Conservation (phyloP, 352 stramenopile species). For the Globisporangium middletonii region DNA sequence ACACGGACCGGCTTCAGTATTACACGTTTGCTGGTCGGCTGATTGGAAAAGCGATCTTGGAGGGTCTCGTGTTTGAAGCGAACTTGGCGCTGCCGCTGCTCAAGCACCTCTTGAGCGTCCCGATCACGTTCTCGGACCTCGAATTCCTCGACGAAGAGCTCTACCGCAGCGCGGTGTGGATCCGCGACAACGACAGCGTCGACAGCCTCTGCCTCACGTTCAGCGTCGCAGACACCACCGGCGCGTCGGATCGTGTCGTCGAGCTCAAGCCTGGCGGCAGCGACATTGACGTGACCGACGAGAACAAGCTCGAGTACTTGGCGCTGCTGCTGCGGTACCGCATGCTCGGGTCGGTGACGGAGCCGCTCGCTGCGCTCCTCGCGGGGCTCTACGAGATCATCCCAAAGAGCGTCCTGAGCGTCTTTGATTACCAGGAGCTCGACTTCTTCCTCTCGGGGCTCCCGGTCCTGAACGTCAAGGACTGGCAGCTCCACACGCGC, state of each 20-base stretch:
- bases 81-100: slow-evolving; percentile 91
- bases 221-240: slow-evolving; percentile 30
- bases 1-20: slow-evolving; percentile 85
- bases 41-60: slow-evolving; percentile 96
- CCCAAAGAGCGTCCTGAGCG: slow-evolving; percentile 77
- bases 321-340: slow-evolving; percentile 90
- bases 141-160: slow-evolving; percentile 82
- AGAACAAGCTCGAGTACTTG: slow-evolving; percentile 96
- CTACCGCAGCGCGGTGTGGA: slow-evolving; percentile 64
- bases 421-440: slow-evolving; percentile 95
- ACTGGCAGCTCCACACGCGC: slow-evolving; percentile 83
- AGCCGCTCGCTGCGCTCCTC: slow-evolving; percentile 89
- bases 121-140: slow-evolving; percentile 82
- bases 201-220: slow-evolving; percentile 75
- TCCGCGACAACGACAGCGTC: slow-evolving; percentile 67
- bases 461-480: slow-evolving; percentile 74
- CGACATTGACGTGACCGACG: slow-evolving; percentile 90
- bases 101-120: slow-evolving; percentile 78
- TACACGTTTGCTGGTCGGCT: slow-evolving; percentile 95
- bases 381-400: slow-evolving; percentile 92
- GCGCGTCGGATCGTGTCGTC: slow-evolving; percentile 61
- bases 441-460: slow-evolving; percentile 91
- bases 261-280: slow-evolving; percentile 90
- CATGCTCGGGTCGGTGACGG: slow-evolving; percentile 87
- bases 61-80: slow-evolving; percentile 95